Evolutionary conservation across 176 grass and related monocot species (phyloP).

Genomic region (Echinochloa phyllopogon): DNA sequence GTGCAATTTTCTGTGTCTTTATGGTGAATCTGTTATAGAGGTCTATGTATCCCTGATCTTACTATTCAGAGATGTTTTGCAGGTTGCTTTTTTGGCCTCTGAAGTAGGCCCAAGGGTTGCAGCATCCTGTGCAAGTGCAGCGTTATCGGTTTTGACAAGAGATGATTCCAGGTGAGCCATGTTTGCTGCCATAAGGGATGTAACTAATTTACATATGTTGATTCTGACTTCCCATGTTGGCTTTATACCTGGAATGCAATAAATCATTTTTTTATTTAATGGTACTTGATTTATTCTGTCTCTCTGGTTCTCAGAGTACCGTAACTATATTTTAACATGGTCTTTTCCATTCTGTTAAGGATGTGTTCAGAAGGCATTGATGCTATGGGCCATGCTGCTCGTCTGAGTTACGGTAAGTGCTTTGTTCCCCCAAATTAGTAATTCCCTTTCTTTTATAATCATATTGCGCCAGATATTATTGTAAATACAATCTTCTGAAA

Average conservation of each 20-base stretch:
- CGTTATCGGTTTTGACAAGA: slow-evolving; percentile 74
- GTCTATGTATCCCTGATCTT: slow-evolving; percentile 42
- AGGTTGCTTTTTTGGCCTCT: slow-evolving; percentile 94
- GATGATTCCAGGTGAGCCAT: slow-evolving; percentile 73
- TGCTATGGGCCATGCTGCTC: slow-evolving; percentile 47
- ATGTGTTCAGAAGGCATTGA: slow-evolving; percentile 61
- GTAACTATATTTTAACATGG: slow-evolving; percentile 39
- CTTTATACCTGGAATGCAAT: slow-evolving; percentile 14
- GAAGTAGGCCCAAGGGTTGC: slow-evolving; percentile 95
- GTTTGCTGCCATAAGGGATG: slow-evolving; percentile 18
- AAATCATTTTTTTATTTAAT: neutral
- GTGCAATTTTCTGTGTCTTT: slow-evolving; percentile 31
- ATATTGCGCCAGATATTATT: slow-evolving; percentile 30
- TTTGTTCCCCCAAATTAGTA: slow-evolving; percentile 16
- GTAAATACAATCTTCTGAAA: slow-evolving; percentile 42
- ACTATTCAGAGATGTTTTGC: slow-evolving; percentile 41
- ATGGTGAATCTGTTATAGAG: slow-evolving; percentile 39
- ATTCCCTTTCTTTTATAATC: slow-evolving; percentile 3
- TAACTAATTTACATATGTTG: slow-evolving; percentile 28
- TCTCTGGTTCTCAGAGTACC: slow-evolving; percentile 10
- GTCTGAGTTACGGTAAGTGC: slow-evolving; percentile 52
- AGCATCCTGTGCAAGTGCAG: slow-evolving; percentile 93
- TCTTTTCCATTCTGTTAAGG: slow-evolving; percentile 58
- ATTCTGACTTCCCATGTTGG: neutral
- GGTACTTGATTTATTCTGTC: neutral